Percentiles rank a stretch among this genome's conserved stretches.
These are phyloP conservation scores for Peterozyma xylosa DNA, from an alignment of 805 yeast genomes.

Conservation along the genomic window DNA sequence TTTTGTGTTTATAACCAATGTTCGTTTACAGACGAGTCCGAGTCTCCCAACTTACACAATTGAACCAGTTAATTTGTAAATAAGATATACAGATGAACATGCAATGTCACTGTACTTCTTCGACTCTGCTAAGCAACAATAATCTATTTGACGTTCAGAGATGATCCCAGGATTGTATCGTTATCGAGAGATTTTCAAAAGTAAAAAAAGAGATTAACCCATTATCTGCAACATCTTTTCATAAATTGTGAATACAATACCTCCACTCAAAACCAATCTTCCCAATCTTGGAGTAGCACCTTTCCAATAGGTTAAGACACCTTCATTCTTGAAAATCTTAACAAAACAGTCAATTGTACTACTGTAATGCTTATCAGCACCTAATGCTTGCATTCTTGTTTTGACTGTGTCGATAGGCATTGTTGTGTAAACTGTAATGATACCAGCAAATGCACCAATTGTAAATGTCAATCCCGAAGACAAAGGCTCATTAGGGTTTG, in stretches of 20 bases:
- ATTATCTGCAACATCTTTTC: conserved; percentile 76
- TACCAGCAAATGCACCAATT: conserved; percentile 87
- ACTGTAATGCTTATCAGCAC: conserved; percentile 60
- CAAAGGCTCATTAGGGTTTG: conserved; percentile 67
- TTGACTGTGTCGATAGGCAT: conserved; percentile 96
- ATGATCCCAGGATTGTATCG: too few species aligned
- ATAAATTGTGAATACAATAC: conserved; percentile 93
- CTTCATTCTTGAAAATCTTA: conserved; percentile 78
- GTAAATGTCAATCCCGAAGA: conserved; percentile 74
- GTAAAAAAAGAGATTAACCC: conserved; percentile 17
- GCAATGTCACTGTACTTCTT: too few species aligned
- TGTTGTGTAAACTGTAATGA: conserved; percentile 83
- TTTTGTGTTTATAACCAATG: too few species aligned
- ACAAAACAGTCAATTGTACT: conserved; percentile 80
- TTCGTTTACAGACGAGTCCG: too few species aligned
- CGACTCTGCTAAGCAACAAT: too few species aligned
- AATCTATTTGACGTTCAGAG: too few species aligned
- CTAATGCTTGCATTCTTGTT: conserved; percentile 94
- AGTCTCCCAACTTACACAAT: too few species aligned
- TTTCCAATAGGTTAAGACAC: conserved; percentile 88
- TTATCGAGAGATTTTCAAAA: too few species aligned
- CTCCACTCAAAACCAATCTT: conserved; percentile 87
- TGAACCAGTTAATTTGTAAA: too few species aligned
- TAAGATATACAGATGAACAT: too few species aligned
- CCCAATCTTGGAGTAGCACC: conserved; percentile 98